phyloP scores from a whole-genome alignment of 768 basidiomycete genomes.

The Boletus sensibilis region DNA sequence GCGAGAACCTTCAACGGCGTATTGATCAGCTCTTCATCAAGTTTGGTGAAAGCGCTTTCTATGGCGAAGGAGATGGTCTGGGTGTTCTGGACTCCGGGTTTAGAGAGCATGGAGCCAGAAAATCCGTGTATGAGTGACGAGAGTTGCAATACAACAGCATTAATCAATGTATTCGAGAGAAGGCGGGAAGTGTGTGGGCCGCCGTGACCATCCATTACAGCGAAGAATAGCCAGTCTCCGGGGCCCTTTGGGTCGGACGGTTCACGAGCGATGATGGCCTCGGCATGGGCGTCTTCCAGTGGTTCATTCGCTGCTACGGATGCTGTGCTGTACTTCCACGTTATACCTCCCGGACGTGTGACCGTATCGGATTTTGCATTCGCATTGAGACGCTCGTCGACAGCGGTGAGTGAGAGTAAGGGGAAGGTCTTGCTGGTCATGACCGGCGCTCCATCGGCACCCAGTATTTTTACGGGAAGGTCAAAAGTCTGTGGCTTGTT shows the following conservation, averaged over 20 bases:
- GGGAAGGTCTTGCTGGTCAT: slow-evolving; percentile 53
- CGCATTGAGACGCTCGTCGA: slow-evolving; percentile 59
- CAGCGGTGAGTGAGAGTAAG: slow-evolving; percentile 51
- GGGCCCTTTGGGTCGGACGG: slow-evolving; percentile 54
- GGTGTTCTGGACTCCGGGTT: slow-evolving; percentile 38
- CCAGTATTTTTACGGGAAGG: slow-evolving; percentile 50
- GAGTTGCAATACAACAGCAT: slow-evolving; percentile 78
- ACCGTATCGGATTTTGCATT: slow-evolving; percentile 48
- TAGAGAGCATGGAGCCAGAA: slow-evolving; percentile 34
- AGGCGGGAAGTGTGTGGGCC: slow-evolving; percentile 83
- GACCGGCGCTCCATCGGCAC: slow-evolving; percentile 58
- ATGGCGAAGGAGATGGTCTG: slow-evolving; percentile 68
- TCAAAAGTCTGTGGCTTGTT: slow-evolving; percentile 54
- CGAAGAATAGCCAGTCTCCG: slow-evolving; percentile 79
- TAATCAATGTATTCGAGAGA: slow-evolving; percentile 81
- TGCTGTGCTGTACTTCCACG: slow-evolving; percentile 79
- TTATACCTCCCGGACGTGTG: slow-evolving; percentile 50
- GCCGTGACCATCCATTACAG: slow-evolving; percentile 89
- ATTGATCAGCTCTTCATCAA: slow-evolving; percentile 83
- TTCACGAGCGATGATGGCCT: slow-evolving; percentile 65
- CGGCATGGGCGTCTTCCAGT: slow-evolving; percentile 85
- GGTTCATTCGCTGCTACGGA: slow-evolving; percentile 83
- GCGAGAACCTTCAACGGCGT: slow-evolving; percentile 75
- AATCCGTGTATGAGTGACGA: slow-evolving; percentile 45
- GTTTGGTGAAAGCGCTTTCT: slow-evolving; percentile 69